phyloP scores from a whole-genome alignment of 768 basidiomycete species.

The Chalciporus pseudorubinellus region DNA sequence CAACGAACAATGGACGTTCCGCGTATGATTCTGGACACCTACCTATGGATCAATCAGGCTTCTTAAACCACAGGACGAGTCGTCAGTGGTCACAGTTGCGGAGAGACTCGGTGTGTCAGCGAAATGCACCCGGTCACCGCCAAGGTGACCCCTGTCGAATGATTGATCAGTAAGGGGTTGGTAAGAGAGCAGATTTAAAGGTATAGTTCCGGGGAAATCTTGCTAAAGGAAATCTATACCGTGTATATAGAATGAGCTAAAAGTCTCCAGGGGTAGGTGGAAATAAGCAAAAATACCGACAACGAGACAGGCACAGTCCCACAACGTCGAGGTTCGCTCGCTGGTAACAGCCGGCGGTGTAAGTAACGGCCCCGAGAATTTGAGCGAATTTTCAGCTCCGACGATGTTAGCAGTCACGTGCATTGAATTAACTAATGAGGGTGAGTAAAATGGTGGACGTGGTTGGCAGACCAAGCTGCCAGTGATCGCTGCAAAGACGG shows the following conservation, averaged over 20 bases:
- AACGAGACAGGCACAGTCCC: neutral
- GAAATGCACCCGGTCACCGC: no score
- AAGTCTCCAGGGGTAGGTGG: neutral
- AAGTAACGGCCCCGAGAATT: neutral
- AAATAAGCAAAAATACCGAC: neutral
- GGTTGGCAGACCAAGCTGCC: no score
- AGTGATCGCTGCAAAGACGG: neutral
- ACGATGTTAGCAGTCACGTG: constrained; percentile 8
- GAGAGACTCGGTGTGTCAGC: no score
- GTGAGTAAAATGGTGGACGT: constrained; percentile 2
- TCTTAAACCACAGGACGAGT: neutral
- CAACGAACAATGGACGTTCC: neutral
- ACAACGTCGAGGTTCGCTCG: neutral
- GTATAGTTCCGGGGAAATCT: neutral
- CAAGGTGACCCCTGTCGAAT: no score
- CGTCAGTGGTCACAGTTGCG: no score
- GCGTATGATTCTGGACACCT: neutral
- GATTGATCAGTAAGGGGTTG: neutral
- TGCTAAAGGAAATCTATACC: constrained; percentile 4
- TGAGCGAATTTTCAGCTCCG: neutral
- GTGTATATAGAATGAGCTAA: neutral
- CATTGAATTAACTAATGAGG: neutral
- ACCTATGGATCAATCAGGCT: neutral
- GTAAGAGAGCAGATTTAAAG: neutral
- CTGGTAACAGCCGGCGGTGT: neutral